Conservation (phyloP, 1,139 yeast genomes). For the Lodderomyces elongisporus region DNA sequence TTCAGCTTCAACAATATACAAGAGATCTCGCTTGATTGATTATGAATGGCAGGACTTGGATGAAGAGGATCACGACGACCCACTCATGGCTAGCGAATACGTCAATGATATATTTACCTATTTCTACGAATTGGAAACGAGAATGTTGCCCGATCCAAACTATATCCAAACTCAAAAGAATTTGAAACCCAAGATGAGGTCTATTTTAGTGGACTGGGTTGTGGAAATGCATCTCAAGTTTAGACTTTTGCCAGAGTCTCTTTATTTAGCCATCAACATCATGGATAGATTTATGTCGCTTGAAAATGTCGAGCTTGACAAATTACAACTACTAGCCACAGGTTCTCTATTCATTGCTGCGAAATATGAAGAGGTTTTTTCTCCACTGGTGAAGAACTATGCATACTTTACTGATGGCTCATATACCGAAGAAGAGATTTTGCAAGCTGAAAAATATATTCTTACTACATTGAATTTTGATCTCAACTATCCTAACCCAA, state of each 20-base stretch:
- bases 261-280: conserved; percentile 80
- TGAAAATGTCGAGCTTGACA: conserved; percentile 75
- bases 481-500: conserved; percentile 86
- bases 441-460: conserved; percentile 82
- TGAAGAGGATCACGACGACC: conserved; percentile 87
- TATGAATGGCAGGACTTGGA: conserved; percentile 88
- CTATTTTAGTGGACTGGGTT: conserved; percentile 90
- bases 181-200: conserved; percentile 80
- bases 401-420: conserved; percentile 86
- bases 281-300: conserved; percentile 87
- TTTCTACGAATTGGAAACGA: conserved; percentile 65
- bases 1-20: conserved; percentile 13
- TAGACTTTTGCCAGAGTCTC: conserved; percentile 83
- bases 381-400: conserved; percentile 84
- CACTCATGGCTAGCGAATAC: conserved; percentile 92
- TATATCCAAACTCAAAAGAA: conserved; percentile 73
- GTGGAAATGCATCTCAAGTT: conserved; percentile 88
- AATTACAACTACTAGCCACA: conserved; percentile 85
- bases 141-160: conserved; percentile 73
- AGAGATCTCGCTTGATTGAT: conserved; percentile 37
- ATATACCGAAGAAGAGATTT: conserved; percentile 76
- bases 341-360: conserved; percentile 90
- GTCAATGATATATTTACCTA: conserved; percentile 83
- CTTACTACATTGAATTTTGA: conserved; percentile 73
- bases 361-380: conserved; percentile 90